These are phyloP conservation scores for Fusarium devonianum DNA, from an alignment of 2,329 filamentous ascomycete species.

Conservation along the genomic window DNA sequence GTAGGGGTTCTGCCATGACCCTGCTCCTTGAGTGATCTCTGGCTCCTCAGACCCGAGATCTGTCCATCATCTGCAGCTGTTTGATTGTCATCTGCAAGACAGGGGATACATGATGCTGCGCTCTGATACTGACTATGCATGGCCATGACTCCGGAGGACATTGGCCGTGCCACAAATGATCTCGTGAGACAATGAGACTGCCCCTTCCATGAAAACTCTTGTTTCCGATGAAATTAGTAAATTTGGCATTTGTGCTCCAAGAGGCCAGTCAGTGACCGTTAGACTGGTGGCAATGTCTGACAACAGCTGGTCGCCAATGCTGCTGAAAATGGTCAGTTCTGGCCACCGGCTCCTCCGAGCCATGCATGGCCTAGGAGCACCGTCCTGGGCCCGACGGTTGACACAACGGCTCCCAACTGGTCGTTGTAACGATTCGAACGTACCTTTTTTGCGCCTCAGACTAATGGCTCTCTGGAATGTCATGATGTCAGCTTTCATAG, in stretches of 20 bases:
- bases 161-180: not conserved
- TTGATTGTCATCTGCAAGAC: slow-evolving; percentile 3
- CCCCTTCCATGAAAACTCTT: not conserved
- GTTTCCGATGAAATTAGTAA: not conserved
- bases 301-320: not conserved
- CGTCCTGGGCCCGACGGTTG: not conserved
- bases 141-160: not conserved
- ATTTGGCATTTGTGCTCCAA: not conserved
- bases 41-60: slow-evolving; percentile 1
- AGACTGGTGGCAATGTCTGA: slow-evolving; percentile 11
- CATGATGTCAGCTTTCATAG: not conserved
- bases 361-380: not conserved
- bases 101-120: not conserved
- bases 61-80: slow-evolving; percentile 8
- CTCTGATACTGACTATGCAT: too few relatives aligned
- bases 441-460: too few relatives aligned
- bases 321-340: not conserved
- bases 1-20: slow-evolving; percentile 1
- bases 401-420: not conserved
- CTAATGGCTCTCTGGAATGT: not conserved
- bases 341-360: not conserved
- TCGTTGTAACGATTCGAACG: not conserved
- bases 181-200: not conserved
- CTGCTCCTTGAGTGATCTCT: not conserved
- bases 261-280: slow-evolving; percentile 8